Conservation (phyloP, 2,329 filamentous ascomycete species). For the Tolypocladium endophyticum region DNA sequence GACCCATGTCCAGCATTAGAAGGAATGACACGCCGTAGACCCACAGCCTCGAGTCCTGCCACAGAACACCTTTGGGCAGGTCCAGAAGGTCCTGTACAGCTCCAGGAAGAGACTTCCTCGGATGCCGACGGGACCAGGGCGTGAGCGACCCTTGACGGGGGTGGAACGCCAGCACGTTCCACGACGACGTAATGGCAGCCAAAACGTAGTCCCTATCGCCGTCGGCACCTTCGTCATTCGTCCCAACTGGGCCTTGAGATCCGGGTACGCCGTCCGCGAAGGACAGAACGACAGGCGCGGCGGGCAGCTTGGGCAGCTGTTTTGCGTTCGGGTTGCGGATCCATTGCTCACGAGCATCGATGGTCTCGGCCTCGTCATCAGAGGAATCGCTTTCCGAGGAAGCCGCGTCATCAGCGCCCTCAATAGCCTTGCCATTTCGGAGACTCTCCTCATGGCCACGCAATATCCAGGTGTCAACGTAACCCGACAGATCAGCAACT, state of each 20-base stretch:
- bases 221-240: conserved; percentile 13
- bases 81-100: conserved; percentile 68
- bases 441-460: conserved; percentile 26
- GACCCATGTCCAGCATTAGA: conserved; percentile 80
- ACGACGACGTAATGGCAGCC: conserved; percentile 44
- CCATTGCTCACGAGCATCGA: conserved; percentile 50
- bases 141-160: conserved; percentile 66
- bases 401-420: conserved; percentile 17
- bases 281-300: conserved; percentile 55
- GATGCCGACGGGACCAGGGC: conserved; percentile 79
- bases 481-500: conserved; percentile 71
- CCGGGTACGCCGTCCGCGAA: conserved; percentile 46
- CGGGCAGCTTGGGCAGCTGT: conserved; percentile 58
- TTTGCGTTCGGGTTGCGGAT: conserved; percentile 59
- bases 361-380: conserved; percentile 33
- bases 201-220: conserved; percentile 36
- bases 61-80: conserved; percentile 72
- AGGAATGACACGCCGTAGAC: conserved; percentile 79
- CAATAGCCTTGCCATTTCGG: conserved; percentile 19
- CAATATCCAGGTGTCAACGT: conserved; percentile 77
- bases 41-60: conserved; percentile 74
- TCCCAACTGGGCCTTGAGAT: conserved; percentile 11
- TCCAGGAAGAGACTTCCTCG: conserved; percentile 60
- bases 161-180: conserved; percentile 67
- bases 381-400: conserved; percentile 29